These are phyloP conservation scores for Wickerhamomyces kurtzmanii DNA, from an alignment of 805 yeast species.

Conservation along the genomic window DNA sequence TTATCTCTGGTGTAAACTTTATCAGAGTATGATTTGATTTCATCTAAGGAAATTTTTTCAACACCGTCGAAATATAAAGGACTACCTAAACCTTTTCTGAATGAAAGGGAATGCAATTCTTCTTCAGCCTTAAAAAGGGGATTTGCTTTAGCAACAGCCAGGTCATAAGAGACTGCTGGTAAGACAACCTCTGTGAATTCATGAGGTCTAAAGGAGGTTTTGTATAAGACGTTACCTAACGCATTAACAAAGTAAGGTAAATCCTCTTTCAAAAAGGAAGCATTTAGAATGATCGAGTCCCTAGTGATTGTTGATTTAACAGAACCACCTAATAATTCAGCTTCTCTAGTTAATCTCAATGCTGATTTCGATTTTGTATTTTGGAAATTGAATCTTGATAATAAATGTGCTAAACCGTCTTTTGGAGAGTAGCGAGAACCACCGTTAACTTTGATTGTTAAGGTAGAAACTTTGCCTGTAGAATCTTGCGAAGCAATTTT, in stretches of 20 bases:
- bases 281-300: conserved; percentile 72
- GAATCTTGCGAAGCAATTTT: conserved; percentile 48
- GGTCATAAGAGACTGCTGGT: conserved; percentile 68
- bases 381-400: conserved; percentile 76
- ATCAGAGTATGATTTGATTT: conserved; percentile 56
- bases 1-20: conserved; percentile 61
- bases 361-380: conserved; percentile 80
- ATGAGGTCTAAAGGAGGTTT: conserved; percentile 70
- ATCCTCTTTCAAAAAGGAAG: conserved; percentile 78
- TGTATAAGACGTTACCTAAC: conserved; percentile 61
- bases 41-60: conserved; percentile 46
- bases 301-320: conserved; percentile 65
- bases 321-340: conserved; percentile 86
- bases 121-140: conserved; percentile 61
- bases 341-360: conserved; percentile 86
- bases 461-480: conserved; percentile 58
- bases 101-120: conserved; percentile 69
- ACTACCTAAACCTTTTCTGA: conserved; percentile 83
- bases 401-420: conserved; percentile 80
- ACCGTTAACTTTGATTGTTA: conserved; percentile 75
- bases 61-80: conserved; percentile 69
- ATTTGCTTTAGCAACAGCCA: conserved; percentile 36
- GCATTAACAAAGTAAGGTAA: conserved; percentile 89
- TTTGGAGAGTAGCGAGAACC: conserved; percentile 67
- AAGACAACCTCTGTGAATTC: conserved; percentile 75